These are phyloP conservation scores for Ganoderma meredithae DNA, from an alignment of 1,284 basidiomycete genomes.

Conservation along the genomic window DNA sequence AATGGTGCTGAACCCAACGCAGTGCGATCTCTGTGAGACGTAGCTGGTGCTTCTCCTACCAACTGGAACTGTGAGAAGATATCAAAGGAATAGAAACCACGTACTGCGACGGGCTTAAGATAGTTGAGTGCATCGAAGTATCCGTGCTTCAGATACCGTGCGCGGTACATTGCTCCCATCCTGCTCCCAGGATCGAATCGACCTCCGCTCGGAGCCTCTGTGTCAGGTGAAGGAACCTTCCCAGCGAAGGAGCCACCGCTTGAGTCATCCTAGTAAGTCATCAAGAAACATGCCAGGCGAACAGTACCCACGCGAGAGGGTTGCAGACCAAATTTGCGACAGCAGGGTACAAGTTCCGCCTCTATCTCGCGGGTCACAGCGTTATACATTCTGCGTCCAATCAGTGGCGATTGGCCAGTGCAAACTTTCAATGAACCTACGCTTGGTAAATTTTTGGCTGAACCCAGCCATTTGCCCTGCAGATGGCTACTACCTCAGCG, in stretches of 20 bases:
- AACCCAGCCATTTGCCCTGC: constrained; percentile 57
- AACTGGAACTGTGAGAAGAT: not conserved
- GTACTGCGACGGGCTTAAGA: constrained; percentile 47
- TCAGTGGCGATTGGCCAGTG: not conserved
- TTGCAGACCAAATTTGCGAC: constrained; percentile 61
- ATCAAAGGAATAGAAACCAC: not conserved
- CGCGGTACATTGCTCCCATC: constrained; percentile 49
- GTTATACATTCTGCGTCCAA: constrained; percentile 53
- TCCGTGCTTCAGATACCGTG: constrained; percentile 51
- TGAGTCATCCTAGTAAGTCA: constrained; percentile 1
- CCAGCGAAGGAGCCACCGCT: constrained; percentile 56
- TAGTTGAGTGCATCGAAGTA: constrained; percentile 55
- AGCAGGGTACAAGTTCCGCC: constrained; percentile 61
- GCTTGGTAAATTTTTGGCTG: constrained; percentile 61
- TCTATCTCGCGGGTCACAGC: constrained; percentile 61
- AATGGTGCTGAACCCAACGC: constrained; percentile 56
- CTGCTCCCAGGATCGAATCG: constrained; percentile 44
- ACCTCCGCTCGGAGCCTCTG: constrained; percentile 40
- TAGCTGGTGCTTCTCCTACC: constrained; percentile 49
- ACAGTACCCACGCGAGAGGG: constrained; percentile 52
- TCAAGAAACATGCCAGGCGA: not conserved
- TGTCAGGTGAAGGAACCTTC: constrained; percentile 46
- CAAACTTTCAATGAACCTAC: constrained; percentile 29
- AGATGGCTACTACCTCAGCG: constrained; percentile 61
- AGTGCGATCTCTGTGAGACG: constrained; percentile 53